Percentiles rank a stretch among this genome's conserved stretches.
Conservation (phyloP, 192 early-diverging fungal genomes). For the Funneliformis geosporum region DNA sequence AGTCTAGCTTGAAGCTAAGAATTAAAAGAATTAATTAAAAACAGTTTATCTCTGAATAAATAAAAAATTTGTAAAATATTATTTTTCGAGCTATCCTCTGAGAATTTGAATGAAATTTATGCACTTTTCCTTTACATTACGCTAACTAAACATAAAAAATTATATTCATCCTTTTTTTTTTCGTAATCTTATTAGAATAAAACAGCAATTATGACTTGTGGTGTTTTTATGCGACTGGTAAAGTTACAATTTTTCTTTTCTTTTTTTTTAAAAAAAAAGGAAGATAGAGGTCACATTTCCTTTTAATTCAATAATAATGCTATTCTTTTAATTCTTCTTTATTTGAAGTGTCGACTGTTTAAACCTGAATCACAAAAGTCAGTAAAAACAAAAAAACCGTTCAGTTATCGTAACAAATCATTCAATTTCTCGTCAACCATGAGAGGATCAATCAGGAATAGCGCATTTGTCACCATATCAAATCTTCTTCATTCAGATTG, state of each 20-base stretch:
- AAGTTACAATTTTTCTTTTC: background rate
- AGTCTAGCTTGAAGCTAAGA: too few relatives aligned
- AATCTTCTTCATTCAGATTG: background rate
- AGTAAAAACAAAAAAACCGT: background rate
- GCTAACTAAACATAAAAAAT: too few relatives aligned
- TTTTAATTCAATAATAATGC: too few relatives aligned
- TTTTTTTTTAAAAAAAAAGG: background rate
- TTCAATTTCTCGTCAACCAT: background rate
- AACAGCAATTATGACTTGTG: background rate
- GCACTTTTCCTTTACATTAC: too few relatives aligned
- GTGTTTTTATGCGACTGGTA: background rate
- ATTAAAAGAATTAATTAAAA: too few relatives aligned
- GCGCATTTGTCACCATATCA: background rate
- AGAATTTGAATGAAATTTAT: too few relatives aligned
- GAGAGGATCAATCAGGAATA: background rate
- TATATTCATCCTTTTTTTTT: background rate
- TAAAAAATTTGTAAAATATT: too few relatives aligned
- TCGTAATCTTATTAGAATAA: background rate
- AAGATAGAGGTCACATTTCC: too few relatives aligned
- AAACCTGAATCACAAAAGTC: background rate
- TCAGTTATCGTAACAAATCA: background rate
- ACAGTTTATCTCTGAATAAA: too few relatives aligned
- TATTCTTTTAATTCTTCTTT: background rate
- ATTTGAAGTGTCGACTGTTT: background rate
- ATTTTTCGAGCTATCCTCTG: too few relatives aligned